Evolutionary conservation across 208 protist species (phyloP), one percentile per base, ranked within the genome.

Genomic region (Borovskyia barvae): DNA sequence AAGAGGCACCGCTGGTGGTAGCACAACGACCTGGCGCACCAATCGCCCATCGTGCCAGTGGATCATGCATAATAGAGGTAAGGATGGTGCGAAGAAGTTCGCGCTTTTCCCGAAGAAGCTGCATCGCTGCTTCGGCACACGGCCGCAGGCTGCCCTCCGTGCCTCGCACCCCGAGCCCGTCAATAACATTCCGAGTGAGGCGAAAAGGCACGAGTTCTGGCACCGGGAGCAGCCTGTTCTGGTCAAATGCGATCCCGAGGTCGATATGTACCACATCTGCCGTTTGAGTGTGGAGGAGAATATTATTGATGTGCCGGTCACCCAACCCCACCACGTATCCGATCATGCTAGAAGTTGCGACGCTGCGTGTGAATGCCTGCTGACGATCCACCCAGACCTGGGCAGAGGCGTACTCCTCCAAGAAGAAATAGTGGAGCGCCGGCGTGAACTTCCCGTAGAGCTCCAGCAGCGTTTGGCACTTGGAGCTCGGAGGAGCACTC

Each of bases 161-260:
- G 26, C 93, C 93, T 9, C 75, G 81, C 22, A 98, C 73, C 12
- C 97, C 97, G 40, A 98, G 78, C 5, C 92, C 96, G 67, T 98
- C 96, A n/a, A 98, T 84, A 5, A 99, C 64, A 73, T 99, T 98
- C 12, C 92, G 87, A 11, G 98, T 99, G 14, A 99, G 66, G 4
- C 98, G 80, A 68, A 99, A 99, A 1, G 98, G 98, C 8, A 99
- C 96, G 6, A 83, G 40, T 75, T 99, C 97, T 19, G 98, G 97
- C 8, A 97, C 76, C 3, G 65, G 70, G 7, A 99, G 74, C 28
- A 87, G 53, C 42, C 72, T 77, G 4, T 76, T 91, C 65, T 98
- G 90, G 25, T 97, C 93, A 75, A 97, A 97, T 8, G 87, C 93
- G 59, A 97, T 86, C 25, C 97, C 97, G 7, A 98, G 75, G 62